Conservation (phyloP, 169 alveolate genomes). For the Eimeria sp. region DNA sequence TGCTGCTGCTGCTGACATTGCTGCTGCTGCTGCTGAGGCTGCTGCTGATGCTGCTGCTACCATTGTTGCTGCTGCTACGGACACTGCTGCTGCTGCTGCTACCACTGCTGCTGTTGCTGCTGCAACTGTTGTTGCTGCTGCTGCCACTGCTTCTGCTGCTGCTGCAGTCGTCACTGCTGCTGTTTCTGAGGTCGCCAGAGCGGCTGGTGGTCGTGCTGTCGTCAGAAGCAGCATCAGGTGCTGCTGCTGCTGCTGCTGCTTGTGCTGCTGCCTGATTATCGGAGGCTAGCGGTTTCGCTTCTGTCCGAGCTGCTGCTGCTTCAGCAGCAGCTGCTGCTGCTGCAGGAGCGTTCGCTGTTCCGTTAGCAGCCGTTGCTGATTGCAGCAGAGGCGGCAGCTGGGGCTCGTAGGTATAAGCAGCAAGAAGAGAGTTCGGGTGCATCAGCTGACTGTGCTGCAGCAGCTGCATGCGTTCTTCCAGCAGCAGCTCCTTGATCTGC, state of each 20-base stretch:
- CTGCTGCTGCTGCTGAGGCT: neutral
- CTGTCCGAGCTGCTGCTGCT: neutral
- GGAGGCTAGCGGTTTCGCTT: neutral
- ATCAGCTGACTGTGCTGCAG: slow-evolving; percentile 20
- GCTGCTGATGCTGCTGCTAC: neutral
- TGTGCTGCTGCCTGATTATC: neutral
- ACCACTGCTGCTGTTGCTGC: slow-evolving; percentile 6
- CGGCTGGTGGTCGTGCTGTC: neutral
- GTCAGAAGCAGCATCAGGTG: neutral
- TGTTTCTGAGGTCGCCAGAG: neutral
- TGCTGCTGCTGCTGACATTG: slow-evolving; percentile 11
- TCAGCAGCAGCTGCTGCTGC: neutral
- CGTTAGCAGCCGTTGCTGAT: neutral
- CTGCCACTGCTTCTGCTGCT: neutral
- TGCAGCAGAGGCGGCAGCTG: neutral
- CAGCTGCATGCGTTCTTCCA: slow-evolving; percentile 52
- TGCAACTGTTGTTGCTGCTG: neutral
- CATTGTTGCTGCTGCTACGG: neutral
- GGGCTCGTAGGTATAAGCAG: slow-evolving; percentile 45
- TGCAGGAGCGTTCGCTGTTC: neutral
- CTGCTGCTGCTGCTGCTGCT: slow-evolving; percentile 7
- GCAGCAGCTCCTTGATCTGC: slow-evolving; percentile 24
- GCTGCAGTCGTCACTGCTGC: neutral
- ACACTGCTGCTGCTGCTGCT: neutral
- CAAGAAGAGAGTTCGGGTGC: slow-evolving; percentile 14